Percentiles rank a stretch among this genome's conserved stretches.
Evolutionary conservation across 306 rosid genomes (phyloP).

Genomic region (Cucurbita maxima): DNA sequence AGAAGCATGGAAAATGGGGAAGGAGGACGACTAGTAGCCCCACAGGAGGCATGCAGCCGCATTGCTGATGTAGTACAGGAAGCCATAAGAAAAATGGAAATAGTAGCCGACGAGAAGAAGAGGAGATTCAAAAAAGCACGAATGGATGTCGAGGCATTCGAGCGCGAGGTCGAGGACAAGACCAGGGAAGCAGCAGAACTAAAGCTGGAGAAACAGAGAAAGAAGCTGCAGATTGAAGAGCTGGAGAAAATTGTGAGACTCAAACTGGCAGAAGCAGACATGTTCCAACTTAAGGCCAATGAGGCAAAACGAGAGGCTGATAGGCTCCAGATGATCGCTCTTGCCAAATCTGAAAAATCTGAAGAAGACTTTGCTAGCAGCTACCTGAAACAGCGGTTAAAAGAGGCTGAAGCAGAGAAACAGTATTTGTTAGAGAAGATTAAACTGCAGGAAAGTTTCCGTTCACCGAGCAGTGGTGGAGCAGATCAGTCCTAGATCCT

Average conservation of each 20-base stretch:
- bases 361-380: constrained; percentile 89
- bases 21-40: constrained; percentile 73
- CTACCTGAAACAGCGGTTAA: constrained; percentile 72
- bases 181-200: constrained; percentile 73
- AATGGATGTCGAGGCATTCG: constrained; percentile 69
- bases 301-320: constrained; percentile 97
- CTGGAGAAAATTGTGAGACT: constrained; percentile 95
- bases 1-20: constrained; percentile 78
- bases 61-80: constrained; percentile 95
- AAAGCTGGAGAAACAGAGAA: constrained; percentile 73
- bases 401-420: constrained; percentile 96
- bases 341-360: constrained; percentile 87
- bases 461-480: constrained; percentile 54
- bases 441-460: constrained; percentile 86
- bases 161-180: constrained; percentile 80
- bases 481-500: constrained; percentile 68
- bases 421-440: constrained; percentile 89
- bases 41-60: constrained; percentile 90
- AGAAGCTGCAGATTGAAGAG: constrained; percentile 78
- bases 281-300: constrained; percentile 87
- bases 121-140: constrained; percentile 91
- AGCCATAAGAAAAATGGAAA: constrained; percentile 90
- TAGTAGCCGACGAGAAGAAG: constrained; percentile 95
- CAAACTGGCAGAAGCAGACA: constrained; percentile 88
- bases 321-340: constrained; percentile 80